Base-by-base conservation (phyloP, 495 filamentous ascomycete genomes). In the Penicillium riverlandense region DNA sequence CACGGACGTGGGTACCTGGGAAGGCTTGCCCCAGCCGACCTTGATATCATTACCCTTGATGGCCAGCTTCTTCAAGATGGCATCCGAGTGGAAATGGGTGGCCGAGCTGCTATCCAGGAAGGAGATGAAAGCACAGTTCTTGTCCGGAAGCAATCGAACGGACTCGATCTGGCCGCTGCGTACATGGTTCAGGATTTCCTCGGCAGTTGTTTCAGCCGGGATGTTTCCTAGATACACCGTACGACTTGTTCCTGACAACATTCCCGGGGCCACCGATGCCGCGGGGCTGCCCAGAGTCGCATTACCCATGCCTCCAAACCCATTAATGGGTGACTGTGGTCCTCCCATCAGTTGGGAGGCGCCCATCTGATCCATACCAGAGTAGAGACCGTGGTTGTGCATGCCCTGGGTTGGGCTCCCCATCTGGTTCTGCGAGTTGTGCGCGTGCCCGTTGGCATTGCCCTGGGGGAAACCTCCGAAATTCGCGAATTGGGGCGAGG, bases 111-210 rank as follows among this genome's bases (percentile, higher is more conserved):
- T 87, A 57, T 98, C 92, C 50, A 97, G 74, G 69, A 98, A 98
- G 10, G 92, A 98, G 58, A 98, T 98, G 72, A 98, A 98, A 47
- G 92, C 92, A 66, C 92, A 98, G 74, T 97, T 98, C 86, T 97
- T 98, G 69, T 98, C 92, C 12, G 90, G 88, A 31, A 98, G 78
- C 50, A 97, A 75, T 49, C 92, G 83, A 32, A 97, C 92, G 16
- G 94, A 97, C 71, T 98, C 92, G 63, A 98, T 98, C 56, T 96
- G 94, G 30, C 92, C 92, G 65, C 94, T 97, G 38, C 92, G 82
- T 40, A 98, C 92, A 59, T 98, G 92, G 49, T 91, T 87, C 39
- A 98, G 74, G 53, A 98, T 96, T 69, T 98, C 92, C 71, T 98
- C 92, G 14, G 94, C 94, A 31, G 86, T 83, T n/a, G 92, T 97